A percentile compares a stretch with the other conserved stretches of the same genome.
phyloP scores from a whole-genome alignment of 768 basidiomycete species.

The Phlegmacium glaucopus region DNA sequence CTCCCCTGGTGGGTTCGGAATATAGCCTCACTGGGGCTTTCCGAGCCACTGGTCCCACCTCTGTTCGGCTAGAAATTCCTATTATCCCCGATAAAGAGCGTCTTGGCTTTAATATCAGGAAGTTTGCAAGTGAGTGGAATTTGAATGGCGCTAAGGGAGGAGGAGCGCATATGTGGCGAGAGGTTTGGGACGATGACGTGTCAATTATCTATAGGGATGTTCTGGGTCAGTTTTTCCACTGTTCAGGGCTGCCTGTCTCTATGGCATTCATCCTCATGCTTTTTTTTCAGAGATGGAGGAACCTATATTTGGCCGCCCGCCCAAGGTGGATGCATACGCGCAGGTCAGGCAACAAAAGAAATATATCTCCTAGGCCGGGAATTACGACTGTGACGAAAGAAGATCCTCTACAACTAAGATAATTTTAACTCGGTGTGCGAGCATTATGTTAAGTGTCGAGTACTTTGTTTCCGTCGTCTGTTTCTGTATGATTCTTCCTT shows the following conservation, averaged over 20 bases:
- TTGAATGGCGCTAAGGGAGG: constrained; percentile 56
- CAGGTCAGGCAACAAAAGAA: too few relatives aligned
- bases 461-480: too few relatives aligned
- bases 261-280: constrained; percentile 11
- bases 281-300: constrained; percentile 37
- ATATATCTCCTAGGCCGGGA: too few relatives aligned
- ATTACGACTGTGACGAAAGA: too few relatives aligned
- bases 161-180: constrained; percentile 82
- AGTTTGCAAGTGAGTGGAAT: constrained; percentile 54
- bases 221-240: constrained; percentile 53
- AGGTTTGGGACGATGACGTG: constrained; percentile 68
- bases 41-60: constrained; percentile 32
- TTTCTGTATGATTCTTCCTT: too few relatives aligned
- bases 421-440: too few relatives aligned
- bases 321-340: too few relatives aligned
- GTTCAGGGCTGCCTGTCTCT: constrained; percentile 7
- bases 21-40: constrained; percentile 34
- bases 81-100: constrained; percentile 45
- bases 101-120: constrained; percentile 61
- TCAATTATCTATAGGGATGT: constrained; percentile 59
- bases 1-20: constrained; percentile 29
- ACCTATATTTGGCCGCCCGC: constrained; percentile 45
- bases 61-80: constrained; percentile 41
- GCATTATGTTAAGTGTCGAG: too few relatives aligned
- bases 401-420: too few relatives aligned